Base-by-base conservation (phyloP, 2,329 filamentous ascomycete species). In the Herpomyces periplanetae region DNA sequence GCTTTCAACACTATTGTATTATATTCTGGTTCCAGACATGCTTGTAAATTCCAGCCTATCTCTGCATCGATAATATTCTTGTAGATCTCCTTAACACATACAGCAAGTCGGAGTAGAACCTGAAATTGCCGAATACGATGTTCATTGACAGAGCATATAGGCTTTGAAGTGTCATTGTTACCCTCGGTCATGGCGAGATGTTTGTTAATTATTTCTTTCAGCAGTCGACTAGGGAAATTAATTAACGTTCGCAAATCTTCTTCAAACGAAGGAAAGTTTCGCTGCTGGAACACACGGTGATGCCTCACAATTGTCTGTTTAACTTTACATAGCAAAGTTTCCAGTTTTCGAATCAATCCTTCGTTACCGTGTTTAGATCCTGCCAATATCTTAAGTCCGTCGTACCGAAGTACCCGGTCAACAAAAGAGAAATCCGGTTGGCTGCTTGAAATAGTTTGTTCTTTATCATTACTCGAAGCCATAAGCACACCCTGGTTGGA, bases 41-140 rank as follows among this genome's bases (percentile, higher is more conserved):
- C 69, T 2, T 80, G 80, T 21, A 91, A 42, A 30, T 91, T 71
- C 80, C 80, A 96, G 17, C 80, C 75, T 9, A 64, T 57, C 36
- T 91, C 65, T 1, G 71, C 64, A 27, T 68, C 56, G 10, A 71
- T 68, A 19, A 91, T 69, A 11, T 55, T 45, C 13, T 65, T 49
- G 33, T 87, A 88, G 27, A 75, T 65, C 30, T 64, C 54, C 38
- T 91, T 96, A 39, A 91, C 87, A 25, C 62, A 54, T 24, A 85
- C 73, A 13, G 80, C 75, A 27, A 91, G 58, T 31, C 66, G 71
- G 26, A 96, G 55, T 21, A 91, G 44, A 17, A 88, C 66, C 38
- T 85, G 73, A 30, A 96, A 91, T 33, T 96, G 80, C 1, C 65
- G 51, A 26, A 96, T 88, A 66, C 91, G 85, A 40, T 91, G 75